Conservation (phyloP, 202 grass and related monocot genomes). For the Musa balbisiana region DNA sequence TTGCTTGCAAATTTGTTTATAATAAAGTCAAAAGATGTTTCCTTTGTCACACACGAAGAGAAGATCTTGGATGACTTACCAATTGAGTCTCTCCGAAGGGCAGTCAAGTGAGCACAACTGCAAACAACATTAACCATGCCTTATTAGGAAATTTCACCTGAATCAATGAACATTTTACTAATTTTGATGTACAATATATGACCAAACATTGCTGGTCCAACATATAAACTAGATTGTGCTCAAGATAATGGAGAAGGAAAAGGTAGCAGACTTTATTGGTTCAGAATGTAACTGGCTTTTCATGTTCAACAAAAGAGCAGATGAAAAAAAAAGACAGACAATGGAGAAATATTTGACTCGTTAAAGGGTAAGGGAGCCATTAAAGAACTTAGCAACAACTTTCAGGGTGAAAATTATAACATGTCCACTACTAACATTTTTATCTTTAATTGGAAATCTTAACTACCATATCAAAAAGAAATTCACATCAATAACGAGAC, state of each 20-base stretch:
- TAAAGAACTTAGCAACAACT: too few species aligned
- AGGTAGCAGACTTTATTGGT: too few species aligned
- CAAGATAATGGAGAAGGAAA: too few species aligned
- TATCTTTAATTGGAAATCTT: too few species aligned
- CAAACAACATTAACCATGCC: slow-evolving; percentile 25
- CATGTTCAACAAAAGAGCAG: neutral
- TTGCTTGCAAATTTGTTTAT: neutral
- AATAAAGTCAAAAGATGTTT: neutral
- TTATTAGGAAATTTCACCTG: neutral
- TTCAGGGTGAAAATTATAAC: too few species aligned
- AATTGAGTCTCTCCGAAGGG: slow-evolving; percentile 67
- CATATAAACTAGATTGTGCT: neutral
- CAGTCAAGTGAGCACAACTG: slow-evolving; percentile 89
- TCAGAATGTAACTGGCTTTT: neutral
- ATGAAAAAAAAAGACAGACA: neutral
- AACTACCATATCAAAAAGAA: too few species aligned
- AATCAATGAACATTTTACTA: neutral
- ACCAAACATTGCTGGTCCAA: neutral
- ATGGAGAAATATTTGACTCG: neutral
- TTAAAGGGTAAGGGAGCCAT: too few species aligned
- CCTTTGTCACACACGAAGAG: neutral
- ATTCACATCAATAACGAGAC: too few species aligned
- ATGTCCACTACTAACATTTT: too few species aligned
- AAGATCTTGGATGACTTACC: slow-evolving; percentile 34
- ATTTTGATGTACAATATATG: neutral